These are phyloP conservation scores for Cynanchum wilfordii DNA, from an alignment of 257 asterid genomes.

Conservation along the genomic window DNA sequence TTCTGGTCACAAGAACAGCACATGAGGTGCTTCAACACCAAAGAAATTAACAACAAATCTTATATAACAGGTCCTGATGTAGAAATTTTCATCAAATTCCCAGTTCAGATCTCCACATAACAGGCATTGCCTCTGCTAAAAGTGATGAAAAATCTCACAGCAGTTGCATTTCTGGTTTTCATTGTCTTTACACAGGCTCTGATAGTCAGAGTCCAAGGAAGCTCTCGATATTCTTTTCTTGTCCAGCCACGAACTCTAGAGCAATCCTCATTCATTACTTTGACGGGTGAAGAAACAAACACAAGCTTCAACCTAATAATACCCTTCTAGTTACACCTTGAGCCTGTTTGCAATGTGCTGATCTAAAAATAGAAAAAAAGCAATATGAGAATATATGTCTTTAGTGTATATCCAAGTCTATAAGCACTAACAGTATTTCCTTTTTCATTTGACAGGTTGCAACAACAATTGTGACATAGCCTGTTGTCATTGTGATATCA, in stretches of 20 bases:
- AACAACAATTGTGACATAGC: slow-evolving; percentile 39
- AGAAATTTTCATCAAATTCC: slow-evolving; percentile 10
- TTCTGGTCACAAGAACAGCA: neutral
- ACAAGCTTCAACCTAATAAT: neutral
- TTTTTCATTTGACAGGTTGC: slow-evolving; percentile 25
- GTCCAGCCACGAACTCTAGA: slow-evolving; percentile 14
- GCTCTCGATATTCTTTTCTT: slow-evolving; percentile 17
- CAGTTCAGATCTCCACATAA: neutral
- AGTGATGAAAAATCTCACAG: slow-evolving; percentile 19
- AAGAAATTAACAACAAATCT: neutral
- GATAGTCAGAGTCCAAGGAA: slow-evolving; percentile 6
- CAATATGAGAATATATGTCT: neutral
- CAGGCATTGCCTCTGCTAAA: neutral
- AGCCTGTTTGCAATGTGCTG: neutral
- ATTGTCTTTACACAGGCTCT: slow-evolving; percentile 10
- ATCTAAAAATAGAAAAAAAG: neutral
- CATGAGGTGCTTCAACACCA: neutral
- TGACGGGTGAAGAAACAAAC: slow-evolving; percentile 23
- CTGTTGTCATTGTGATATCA: slow-evolving; percentile 40
- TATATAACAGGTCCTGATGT: neutral
- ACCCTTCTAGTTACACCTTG: neutral
- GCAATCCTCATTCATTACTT: slow-evolving; percentile 23
- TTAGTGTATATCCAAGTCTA: neutral
- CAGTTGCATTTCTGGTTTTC: slow-evolving; percentile 10
- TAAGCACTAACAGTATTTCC: neutral